Percentiles rank a stretch among this genome's conserved stretches.
phyloP scores from a whole-genome alignment of 345 rosid genomes.

The Balakata baccata region DNA sequence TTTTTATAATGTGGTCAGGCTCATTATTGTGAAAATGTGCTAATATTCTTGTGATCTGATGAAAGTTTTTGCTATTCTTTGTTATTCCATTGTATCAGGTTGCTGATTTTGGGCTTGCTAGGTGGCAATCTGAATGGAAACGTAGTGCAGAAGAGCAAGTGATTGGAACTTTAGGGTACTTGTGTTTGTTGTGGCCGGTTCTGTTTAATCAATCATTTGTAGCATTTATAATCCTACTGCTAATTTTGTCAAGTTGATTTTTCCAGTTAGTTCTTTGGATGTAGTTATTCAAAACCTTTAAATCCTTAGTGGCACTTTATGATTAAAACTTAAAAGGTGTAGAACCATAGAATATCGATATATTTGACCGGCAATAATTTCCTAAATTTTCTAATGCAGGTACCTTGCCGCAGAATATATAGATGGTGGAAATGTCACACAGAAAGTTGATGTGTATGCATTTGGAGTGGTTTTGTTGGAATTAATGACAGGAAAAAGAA shows the following conservation, averaged over 20 bases:
- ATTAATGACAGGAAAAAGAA: conserved; percentile 56
- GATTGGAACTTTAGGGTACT: conserved; percentile 58
- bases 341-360: not conserved
- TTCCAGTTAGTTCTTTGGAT: not conserved
- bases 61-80: not conserved
- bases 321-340: too few species aligned
- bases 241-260: conserved; percentile 2
- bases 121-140: conserved; percentile 55
- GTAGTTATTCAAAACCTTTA: not conserved
- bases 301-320: not conserved
- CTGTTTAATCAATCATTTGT: too few species aligned
- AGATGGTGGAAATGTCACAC: conserved; percentile 45
- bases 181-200: not conserved
- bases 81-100: conserved; percentile 33
- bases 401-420: conserved; percentile 63
- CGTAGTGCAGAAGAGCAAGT: conserved; percentile 34
- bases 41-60: not conserved
- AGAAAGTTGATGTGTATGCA: conserved; percentile 59
- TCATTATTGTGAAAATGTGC: too few species aligned
- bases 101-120: conserved; percentile 73
- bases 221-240: too few species aligned
- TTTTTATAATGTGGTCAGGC: not conserved
- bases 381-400: conserved; percentile 33
- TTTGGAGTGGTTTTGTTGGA: conserved; percentile 65
- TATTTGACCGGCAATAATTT: not conserved